Evolutionary conservation across 2,329 filamentous ascomycete genomes (phyloP), one percentile per base, ranked within the genome.

Genomic region (Aspergillus udagawae): DNA sequence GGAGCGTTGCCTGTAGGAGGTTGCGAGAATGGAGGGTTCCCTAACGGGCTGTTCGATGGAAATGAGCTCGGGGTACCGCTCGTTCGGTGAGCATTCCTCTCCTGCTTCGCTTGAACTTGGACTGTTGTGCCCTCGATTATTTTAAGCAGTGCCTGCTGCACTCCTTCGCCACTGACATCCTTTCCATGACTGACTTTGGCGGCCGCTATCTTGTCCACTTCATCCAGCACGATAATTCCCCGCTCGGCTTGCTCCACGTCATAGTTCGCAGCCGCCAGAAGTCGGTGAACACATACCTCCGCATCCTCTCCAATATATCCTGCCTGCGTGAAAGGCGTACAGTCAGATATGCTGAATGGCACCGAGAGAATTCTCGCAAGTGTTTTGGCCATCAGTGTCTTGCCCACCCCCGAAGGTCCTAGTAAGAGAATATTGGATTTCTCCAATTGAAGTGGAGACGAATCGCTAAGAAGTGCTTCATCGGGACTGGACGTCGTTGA

Each of bases 251-350:
- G 86, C 57, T 86, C 86, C 28, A 94, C 85, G 65, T 96, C 90
- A 73, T 96, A 96, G 71, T 95, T 93, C 8, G 93, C 87, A 58
- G 95, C 92, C 55, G 95, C 90, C 9, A 99, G 81, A 27, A 99
- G 81, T 48, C 94, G 84, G 69, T 97, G 91, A 44, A 99, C 91
- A 66, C 93, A 97, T 0, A 91, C 88, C 71, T 99, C 94, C n/a
- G 93, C 93, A 70, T 99, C 94, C 70, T 97, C 93, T 29, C 94
- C 94, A 64, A 99, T 97, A 67, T 99, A 99, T 27, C 94, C 93
- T 4, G 93, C 93, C 76, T 97, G 93, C 0, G 93, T 97, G 62
- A 97, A 92, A 5, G 92, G 90, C 52, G 94, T 97, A 74, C 93
- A 97, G 74, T 97, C 93, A 60, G 91, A 93, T 75, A 96, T 96